Conservation (phyloP, 306 rosid species). For the Aeschynomene evenia region DNA sequence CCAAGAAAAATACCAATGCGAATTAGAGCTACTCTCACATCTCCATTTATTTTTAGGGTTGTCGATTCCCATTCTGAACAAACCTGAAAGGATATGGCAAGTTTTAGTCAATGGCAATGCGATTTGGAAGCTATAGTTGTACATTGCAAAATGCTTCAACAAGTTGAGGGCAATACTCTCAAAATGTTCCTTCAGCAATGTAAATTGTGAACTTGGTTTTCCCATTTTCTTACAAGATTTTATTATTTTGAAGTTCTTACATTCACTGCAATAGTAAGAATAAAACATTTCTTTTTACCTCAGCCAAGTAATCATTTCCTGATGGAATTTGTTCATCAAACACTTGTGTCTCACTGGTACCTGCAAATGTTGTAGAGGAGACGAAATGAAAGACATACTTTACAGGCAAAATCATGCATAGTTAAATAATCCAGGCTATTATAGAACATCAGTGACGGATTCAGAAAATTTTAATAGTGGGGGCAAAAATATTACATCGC, state of each 20-base stretch:
- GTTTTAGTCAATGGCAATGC: background rate
- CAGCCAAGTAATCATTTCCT: constrained; percentile 90
- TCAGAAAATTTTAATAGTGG: too few species aligned
- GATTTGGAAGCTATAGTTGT: constrained; percentile 10
- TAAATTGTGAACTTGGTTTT: background rate
- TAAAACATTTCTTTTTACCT: too few species aligned
- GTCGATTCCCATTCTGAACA: constrained; percentile 95
- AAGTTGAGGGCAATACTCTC: background rate
- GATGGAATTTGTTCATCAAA: constrained; percentile 89
- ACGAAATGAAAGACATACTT: constrained; percentile 17
- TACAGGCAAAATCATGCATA: background rate
- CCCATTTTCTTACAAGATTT: background rate
- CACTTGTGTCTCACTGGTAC: constrained; percentile 67
- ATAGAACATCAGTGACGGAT: too few species aligned
- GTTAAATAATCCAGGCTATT: background rate
- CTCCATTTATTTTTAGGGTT: constrained; percentile 65
- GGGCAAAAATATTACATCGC: too few species aligned
- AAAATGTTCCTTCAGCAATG: background rate
- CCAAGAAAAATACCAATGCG: constrained; percentile 99
- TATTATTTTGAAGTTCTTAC: too few species aligned
- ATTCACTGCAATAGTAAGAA: too few species aligned
- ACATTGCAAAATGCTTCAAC: background rate
- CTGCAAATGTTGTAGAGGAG: constrained; percentile 41
- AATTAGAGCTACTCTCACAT: constrained; percentile 75
- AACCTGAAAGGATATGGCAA: constrained; percentile 56